Conservation (phyloP, 192 early-diverging fungal genomes). For the Coemansia sp. region DNA sequence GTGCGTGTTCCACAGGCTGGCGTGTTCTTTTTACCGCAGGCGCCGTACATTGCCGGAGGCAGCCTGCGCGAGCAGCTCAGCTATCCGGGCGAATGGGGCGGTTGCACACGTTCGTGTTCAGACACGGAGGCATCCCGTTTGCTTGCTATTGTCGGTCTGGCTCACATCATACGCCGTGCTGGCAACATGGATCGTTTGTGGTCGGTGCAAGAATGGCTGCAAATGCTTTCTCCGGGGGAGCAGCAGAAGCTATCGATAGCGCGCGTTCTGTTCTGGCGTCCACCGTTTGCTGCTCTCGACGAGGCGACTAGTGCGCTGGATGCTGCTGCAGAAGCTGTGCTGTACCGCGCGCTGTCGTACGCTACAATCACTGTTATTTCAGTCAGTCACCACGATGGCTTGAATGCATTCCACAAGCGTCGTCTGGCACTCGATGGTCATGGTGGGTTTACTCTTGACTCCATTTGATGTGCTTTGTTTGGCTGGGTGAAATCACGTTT, state of each 20-base stretch:
- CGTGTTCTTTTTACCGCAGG: conserved; percentile 71
- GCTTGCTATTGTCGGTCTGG: conserved; percentile 28
- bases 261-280: conserved; percentile 67
- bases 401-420: conserved; percentile 56
- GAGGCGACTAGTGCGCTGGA: conserved; percentile 74
- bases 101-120: conserved; percentile 16
- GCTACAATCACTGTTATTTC: conserved; percentile 84
- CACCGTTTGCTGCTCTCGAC: conserved; percentile 73
- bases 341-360: conserved; percentile 63
- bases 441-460: conserved; percentile 13
- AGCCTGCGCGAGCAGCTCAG: conserved; percentile 65
- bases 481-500: no score
- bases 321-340: conserved; percentile 42
- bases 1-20: conserved; percentile 26
- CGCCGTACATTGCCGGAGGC: conserved; percentile 63
- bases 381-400: conserved; percentile 73
- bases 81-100: conserved; percentile 56
- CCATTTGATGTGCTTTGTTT: neutral
- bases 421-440: conserved; percentile 45
- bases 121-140: conserved; percentile 27
- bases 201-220: conserved; percentile 58
- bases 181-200: conserved; percentile 30
- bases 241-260: conserved; percentile 71
- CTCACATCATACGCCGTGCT: conserved; percentile 7
- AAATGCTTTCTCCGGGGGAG: conserved; percentile 75